A percentile compares a stretch with the other conserved stretches of the same genome.
These are phyloP conservation scores for Lanmaoa pseudosensibilis DNA, from an alignment of 768 basidiomycete genomes.

Conservation along the genomic window DNA sequence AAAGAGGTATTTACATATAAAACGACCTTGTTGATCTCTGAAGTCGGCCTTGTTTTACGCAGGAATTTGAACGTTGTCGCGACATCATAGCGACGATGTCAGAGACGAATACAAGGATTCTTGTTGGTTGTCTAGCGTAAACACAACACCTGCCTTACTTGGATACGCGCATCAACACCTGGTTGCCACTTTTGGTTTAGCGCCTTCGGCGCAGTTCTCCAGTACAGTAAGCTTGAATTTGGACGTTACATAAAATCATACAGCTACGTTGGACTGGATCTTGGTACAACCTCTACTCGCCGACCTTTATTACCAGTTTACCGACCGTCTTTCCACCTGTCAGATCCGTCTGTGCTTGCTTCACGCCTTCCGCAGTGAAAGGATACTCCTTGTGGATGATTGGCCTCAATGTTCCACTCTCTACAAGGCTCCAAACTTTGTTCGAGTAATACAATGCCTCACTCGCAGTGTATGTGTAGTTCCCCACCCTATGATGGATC, in stretches of 20 bases:
- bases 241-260: not conserved
- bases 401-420: slow-evolving; percentile 60
- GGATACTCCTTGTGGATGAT: slow-evolving; percentile 76
- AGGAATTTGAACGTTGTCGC: slow-evolving; percentile 10
- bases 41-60: slow-evolving; percentile 24
- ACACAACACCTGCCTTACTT: slow-evolving; percentile 28
- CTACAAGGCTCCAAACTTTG: slow-evolving; percentile 62
- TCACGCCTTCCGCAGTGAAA: slow-evolving; percentile 78
- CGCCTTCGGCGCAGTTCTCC: not conserved
- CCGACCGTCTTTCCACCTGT: slow-evolving; percentile 76
- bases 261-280: slow-evolving; percentile 3
- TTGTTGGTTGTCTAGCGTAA: slow-evolving; percentile 16
- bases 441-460: slow-evolving; percentile 68
- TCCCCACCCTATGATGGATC: slow-evolving; percentile 51
- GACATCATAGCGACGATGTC: slow-evolving; percentile 25
- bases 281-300: slow-evolving; percentile 8
- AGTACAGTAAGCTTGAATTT: not conserved
- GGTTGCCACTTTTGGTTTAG: not conserved
- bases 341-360: slow-evolving; percentile 76
- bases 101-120: slow-evolving; percentile 20
- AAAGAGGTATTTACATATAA: slow-evolving; percentile 22
- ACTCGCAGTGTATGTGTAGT: slow-evolving; percentile 72
- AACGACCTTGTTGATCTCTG: slow-evolving; percentile 16
- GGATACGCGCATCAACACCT: not conserved
- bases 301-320: slow-evolving; percentile 80